Conservation (phyloP, 352 stramenopile species). For the Globisporangium parvum region DNA sequence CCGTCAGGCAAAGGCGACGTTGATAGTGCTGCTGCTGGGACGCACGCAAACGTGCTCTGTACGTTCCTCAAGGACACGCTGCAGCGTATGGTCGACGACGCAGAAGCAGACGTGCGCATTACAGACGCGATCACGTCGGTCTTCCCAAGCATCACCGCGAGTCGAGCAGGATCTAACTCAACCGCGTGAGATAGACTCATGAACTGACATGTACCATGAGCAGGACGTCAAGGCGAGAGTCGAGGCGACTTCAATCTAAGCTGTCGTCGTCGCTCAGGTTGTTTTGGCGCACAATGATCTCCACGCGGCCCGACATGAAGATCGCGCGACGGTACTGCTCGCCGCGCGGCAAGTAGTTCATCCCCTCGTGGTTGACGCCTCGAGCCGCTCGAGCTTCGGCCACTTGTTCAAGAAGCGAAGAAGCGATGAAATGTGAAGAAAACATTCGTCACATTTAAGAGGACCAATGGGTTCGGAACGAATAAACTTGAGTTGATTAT, state of each 20-base stretch:
- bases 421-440: too few species aligned
- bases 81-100: slow-evolving; percentile 20
- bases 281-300: slow-evolving; percentile 52
- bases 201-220: slow-evolving; percentile 1
- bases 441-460: too few species aligned
- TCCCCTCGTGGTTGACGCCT: slow-evolving; percentile 48
- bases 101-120: slow-evolving; percentile 32
- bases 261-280: slow-evolving; percentile 18
- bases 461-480: too few species aligned
- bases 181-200: neutral
- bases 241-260: too few species aligned
- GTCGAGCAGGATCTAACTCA: neutral
- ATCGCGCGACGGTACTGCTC: slow-evolving; percentile 56
- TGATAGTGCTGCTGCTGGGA: neutral
- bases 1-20: neutral
- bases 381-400: slow-evolving; percentile 47
- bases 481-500: too few species aligned
- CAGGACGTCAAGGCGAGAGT: too few species aligned
- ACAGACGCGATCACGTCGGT: slow-evolving; percentile 23
- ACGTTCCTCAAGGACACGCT: slow-evolving; percentile 29
- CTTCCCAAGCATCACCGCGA: slow-evolving; percentile 16
- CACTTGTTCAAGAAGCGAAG: too few species aligned
- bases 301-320: slow-evolving; percentile 46
- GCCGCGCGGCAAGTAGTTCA: slow-evolving; percentile 61
- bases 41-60: slow-evolving; percentile 28